A percentile compares a stretch with the other conserved stretches of the same genome.
These are phyloP conservation scores for Posidonia oceanica DNA, from an alignment of 116 monocot species.

Conservation along the genomic window DNA sequence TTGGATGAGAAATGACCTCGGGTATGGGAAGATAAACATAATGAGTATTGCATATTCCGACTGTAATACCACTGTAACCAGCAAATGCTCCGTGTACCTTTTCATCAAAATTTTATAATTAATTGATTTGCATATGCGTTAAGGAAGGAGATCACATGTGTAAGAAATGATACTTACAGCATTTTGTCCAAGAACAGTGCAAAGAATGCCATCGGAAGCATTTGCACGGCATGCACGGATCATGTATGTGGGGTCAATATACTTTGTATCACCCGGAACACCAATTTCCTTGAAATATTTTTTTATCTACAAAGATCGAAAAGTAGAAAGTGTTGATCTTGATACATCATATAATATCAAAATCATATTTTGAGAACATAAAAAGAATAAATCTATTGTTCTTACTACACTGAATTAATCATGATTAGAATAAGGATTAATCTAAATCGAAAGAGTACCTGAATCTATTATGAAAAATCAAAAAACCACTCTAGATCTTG, in stretches of 20 bases:
- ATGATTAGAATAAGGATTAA: too few relatives aligned
- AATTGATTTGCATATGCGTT: too few relatives aligned
- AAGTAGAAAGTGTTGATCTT: too few relatives aligned
- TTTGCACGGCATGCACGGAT: slow-evolving; percentile 79
- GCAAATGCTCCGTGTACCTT: slow-evolving; percentile 81
- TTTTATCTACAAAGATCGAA: slow-evolving; percentile 38
- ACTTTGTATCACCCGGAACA: slow-evolving; percentile 67
- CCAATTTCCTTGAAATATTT: slow-evolving; percentile 64
- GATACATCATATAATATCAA: too few relatives aligned
- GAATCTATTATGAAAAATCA: too few relatives aligned
- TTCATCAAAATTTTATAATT: neutral
- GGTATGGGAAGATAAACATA: slow-evolving; percentile 61
- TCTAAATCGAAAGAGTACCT: too few relatives aligned
- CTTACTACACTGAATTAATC: too few relatives aligned
- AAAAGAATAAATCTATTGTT: too few relatives aligned
- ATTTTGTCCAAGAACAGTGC: slow-evolving; percentile 96
- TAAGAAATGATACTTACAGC: slow-evolving; percentile 40
- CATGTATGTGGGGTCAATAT: slow-evolving; percentile 94
- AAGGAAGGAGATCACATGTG: too few relatives aligned
- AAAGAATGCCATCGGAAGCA: slow-evolving; percentile 94
- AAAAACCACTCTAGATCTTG: too few relatives aligned
- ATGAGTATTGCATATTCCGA: slow-evolving; percentile 59
- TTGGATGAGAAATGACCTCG: slow-evolving; percentile 47
- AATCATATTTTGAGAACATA: too few relatives aligned
- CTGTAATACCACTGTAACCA: slow-evolving; percentile 61